Conservation (phyloP, 2,329 filamentous ascomycete species). For the Aspergillus sp. region DNA sequence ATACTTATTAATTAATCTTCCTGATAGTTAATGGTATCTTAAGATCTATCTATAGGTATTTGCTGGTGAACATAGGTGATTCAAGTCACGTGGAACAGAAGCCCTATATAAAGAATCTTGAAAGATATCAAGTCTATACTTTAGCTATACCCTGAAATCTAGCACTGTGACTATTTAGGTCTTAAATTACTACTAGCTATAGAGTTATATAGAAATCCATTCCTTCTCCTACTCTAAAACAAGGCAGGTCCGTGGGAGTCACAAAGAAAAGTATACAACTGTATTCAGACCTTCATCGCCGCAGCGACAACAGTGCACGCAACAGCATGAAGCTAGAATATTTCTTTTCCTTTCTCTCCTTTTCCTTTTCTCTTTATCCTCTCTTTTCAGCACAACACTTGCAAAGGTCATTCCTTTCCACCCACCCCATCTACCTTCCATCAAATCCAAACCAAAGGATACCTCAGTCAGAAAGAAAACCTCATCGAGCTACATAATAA, state of each 20-base stretch:
- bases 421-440: constrained; percentile 3
- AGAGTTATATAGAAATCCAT: too few species aligned
- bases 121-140: neutral
- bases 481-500: neutral
- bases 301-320: constrained; percentile 1
- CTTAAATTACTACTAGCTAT: too few species aligned
- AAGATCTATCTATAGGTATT: neutral
- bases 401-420: neutral
- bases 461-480: neutral
- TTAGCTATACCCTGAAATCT: neutral
- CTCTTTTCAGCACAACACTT: constrained; percentile 1
- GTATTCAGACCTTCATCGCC: neutral
- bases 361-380: neutral
- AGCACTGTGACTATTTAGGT: neutral
- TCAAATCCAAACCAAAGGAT: neutral
- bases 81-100: constrained; percentile 9
- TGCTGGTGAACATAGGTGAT: neutral
- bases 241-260: neutral
- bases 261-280: neutral
- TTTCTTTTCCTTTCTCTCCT: neutral
- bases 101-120: constrained; percentile 11
- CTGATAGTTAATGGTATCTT: too few species aligned
- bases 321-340: neutral
- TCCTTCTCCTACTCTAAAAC: neutral
- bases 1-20: too few species aligned